phyloP scores from a whole-genome alignment of 2,329 filamentous ascomycete species.

The Chaetomium strumarium region DNA sequence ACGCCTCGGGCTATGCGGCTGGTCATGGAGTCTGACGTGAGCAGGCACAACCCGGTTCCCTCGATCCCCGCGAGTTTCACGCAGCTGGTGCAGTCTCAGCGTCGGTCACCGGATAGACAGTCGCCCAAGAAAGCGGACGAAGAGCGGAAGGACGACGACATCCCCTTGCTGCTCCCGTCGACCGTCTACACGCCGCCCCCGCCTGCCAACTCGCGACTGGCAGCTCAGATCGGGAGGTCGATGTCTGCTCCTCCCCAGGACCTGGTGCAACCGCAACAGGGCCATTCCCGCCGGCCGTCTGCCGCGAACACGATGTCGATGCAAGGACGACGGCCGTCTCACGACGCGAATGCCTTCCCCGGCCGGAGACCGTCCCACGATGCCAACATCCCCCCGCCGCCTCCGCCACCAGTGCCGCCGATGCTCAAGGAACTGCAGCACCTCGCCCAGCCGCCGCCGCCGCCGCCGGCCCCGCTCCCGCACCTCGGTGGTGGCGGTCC shows the following conservation, averaged over 20 bases:
- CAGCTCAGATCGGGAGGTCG: slow-evolving; percentile 46
- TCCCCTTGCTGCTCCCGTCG: slow-evolving; percentile 43
- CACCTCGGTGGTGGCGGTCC: slow-evolving; percentile 29
- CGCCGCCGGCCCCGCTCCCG: slow-evolving; percentile 54
- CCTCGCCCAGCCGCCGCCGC: slow-evolving; percentile 54
- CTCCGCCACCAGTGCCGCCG: slow-evolving; percentile 49
- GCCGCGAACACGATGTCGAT: slow-evolving; percentile 14
- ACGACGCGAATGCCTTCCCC: slow-evolving; percentile 33
- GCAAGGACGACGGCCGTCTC: slow-evolving; percentile 15
- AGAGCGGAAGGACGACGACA: slow-evolving; percentile 27
- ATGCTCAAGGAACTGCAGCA: slow-evolving; percentile 59
- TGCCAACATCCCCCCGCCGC: slow-evolving; percentile 44
- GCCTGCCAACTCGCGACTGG: slow-evolving; percentile 28
- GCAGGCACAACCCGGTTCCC: slow-evolving; percentile 46
- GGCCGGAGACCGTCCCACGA: slow-evolving; percentile 45
- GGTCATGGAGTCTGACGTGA: slow-evolving; percentile 57
- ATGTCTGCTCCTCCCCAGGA: slow-evolving; percentile 56
- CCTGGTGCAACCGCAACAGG: slow-evolving; percentile 28
- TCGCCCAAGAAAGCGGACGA: slow-evolving; percentile 26
- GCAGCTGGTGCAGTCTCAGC: slow-evolving; percentile 30
- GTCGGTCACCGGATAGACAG: slow-evolving; percentile 19
- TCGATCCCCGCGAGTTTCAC: slow-evolving; percentile 44
- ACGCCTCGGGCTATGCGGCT: slow-evolving; percentile 89
- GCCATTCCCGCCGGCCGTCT: slow-evolving; percentile 28
- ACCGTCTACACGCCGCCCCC: slow-evolving; percentile 55